These are phyloP conservation scores for Staphylotrichum longicolle DNA, from an alignment of 495 filamentous ascomycete genomes.

Conservation along the genomic window DNA sequence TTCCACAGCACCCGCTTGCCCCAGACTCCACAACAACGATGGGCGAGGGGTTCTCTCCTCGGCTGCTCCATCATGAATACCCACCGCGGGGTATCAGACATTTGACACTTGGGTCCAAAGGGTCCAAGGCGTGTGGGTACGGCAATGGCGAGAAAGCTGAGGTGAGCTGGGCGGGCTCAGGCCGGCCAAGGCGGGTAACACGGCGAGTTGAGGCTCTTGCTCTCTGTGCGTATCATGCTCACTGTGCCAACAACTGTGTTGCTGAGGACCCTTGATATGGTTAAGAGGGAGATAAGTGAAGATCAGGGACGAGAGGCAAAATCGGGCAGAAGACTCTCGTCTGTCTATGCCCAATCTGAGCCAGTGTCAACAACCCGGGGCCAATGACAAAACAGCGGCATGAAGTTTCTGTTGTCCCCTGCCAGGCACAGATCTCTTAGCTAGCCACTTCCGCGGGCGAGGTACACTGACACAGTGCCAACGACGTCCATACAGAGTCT, in stretches of 20 bases:
- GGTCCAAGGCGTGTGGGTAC: neutral
- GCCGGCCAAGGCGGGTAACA: constrained; percentile 5
- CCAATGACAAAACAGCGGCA: neutral
- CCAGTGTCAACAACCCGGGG: neutral
- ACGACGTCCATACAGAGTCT: neutral
- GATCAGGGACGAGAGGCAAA: constrained; percentile 4
- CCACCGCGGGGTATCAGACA: constrained; percentile 6
- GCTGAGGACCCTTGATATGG: neutral
- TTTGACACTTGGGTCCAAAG: neutral
- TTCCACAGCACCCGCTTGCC: constrained; percentile 12
- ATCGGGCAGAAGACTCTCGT: constrained; percentile 11
- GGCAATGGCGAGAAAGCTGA: neutral
- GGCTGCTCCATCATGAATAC: neutral
- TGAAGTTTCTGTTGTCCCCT: neutral
- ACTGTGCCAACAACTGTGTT: neutral
- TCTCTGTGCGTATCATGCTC: neutral
- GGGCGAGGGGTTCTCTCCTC: neutral
- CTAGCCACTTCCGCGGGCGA: neutral
- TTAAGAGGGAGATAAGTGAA: constrained; percentile 14
- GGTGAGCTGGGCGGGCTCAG: neutral
- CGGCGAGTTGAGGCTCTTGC: neutral
- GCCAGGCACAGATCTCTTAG: constrained; percentile 7
- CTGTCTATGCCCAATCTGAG: neutral
- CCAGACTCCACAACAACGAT: neutral
- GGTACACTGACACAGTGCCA: constrained; percentile 1